These are phyloP conservation scores for Tillandsia leiboldiana DNA, from an alignment of 176 grass and related monocot species.

Conservation along the genomic window DNA sequence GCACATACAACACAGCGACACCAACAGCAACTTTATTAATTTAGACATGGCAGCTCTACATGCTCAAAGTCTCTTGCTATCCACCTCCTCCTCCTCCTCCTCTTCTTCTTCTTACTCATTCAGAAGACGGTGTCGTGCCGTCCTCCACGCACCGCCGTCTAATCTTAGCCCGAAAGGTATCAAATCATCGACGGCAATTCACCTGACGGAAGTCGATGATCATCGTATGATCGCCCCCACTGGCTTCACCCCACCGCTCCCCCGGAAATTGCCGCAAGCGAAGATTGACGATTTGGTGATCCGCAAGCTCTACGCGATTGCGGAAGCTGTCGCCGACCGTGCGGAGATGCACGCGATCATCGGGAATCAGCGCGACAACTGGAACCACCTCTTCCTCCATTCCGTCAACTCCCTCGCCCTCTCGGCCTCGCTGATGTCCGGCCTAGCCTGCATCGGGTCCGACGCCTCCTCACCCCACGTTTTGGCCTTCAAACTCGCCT, in stretches of 20 bases:
- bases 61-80: background rate
- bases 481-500: constrained; percentile 26
- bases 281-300: background rate
- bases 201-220: too few species aligned
- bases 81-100: background rate
- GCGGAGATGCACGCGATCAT: constrained; percentile 34
- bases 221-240: too few species aligned
- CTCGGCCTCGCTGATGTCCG: constrained; percentile 17
- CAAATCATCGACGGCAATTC: too few species aligned
- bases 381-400: constrained; percentile 34
- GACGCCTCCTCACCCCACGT: background rate
- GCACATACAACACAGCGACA: background rate
- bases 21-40: background rate
- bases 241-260: background rate
- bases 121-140: too few species aligned
- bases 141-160: too few species aligned
- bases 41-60: background rate
- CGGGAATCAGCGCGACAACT: constrained; percentile 24
- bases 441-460: background rate
- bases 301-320: constrained; percentile 18
- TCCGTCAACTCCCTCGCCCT: constrained; percentile 29
- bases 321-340: constrained; percentile 15
- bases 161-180: too few species aligned
- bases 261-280: too few species aligned
- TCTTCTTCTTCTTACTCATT: too few species aligned